Evolutionary conservation across 2,329 filamentous ascomycete genomes (phyloP), one percentile per base, ranked within the genome.

Genomic region (Pseudogymnoascus sp.): DNA sequence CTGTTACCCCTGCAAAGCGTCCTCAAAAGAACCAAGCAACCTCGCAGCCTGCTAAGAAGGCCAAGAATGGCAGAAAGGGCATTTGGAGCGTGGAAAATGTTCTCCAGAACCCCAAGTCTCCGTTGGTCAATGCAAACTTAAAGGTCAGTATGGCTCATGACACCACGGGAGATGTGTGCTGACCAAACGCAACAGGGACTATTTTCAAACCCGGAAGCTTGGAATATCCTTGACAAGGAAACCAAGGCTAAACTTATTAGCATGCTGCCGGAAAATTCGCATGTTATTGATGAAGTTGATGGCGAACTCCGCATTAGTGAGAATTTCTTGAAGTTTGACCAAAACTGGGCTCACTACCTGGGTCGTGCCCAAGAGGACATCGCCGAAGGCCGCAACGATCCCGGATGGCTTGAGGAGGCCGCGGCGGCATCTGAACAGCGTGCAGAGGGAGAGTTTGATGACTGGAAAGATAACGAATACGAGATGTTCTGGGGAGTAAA

Each of bases 351-450:
- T 21, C 79, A 80, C 18, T 81, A 78, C 45, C 71, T 85, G 40
- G 78, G 80, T 16, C 76, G 79, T 60, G 87, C 83, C 69, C 79
- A 85, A 69, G 70, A 79, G 3, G 83, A 88, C 66, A 75, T 88
- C 1, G 71, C 71, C 21, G 75, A 78, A 25, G 86, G 86, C 2
- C 79, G 78, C 59, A 80, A 85, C 66, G 79, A 81, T n/a, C 80
- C 81, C 8, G 76, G 77, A 60, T 88, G 84, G 84, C 76, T 82
- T 63, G 74, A 74, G 1, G 75, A 83, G 62, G 85, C 85, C 12
- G 74, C 77, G 35, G 71, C 77, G 66, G 85, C 86, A 1, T 78
- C 80, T 60, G 69, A 77, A 60, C 76, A 81, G 64, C 77, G 85
- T 9, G 76, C 75, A 1, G 73, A 75, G 0, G 86, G 86, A 0